Percentiles rank a stretch among this genome's conserved stretches.
These are phyloP conservation scores for Geotrichum macrosporum DNA, from an alignment of 1,139 yeast genomes.

Conservation along the genomic window DNA sequence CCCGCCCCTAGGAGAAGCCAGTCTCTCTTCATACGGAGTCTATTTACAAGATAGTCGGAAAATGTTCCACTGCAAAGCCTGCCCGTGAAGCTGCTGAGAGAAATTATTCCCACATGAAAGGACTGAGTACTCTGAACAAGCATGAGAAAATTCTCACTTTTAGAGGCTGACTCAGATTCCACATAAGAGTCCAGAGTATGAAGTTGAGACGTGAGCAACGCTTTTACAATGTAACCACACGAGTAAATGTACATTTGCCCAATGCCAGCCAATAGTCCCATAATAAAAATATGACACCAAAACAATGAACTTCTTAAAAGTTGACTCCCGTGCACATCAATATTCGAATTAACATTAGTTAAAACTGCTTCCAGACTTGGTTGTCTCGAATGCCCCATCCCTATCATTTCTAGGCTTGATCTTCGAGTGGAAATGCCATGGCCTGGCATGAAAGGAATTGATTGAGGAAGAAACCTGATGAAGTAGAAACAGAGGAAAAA, in stretches of 20 bases:
- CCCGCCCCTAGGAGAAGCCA: slow-evolving; percentile 61
- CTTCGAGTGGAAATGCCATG: not conserved
- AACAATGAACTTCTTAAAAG: slow-evolving; percentile 30
- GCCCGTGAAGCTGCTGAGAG: slow-evolving; percentile 59
- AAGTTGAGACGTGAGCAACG: too few relatives aligned
- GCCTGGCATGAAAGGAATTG: not conserved
- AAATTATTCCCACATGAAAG: slow-evolving; percentile 65
- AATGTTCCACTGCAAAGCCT: slow-evolving; percentile 60
- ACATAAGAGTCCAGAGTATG: too few relatives aligned
- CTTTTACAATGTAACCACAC: slow-evolving; percentile 62
- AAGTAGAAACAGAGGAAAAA: slow-evolving; percentile 32
- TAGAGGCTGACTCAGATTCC: slow-evolving; percentile 20
- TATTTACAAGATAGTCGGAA: slow-evolving; percentile 54
- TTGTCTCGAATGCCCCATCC: not conserved
- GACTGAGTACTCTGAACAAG: slow-evolving; percentile 50
- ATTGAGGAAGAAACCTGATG: slow-evolving; percentile 24
- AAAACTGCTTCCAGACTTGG: not conserved
- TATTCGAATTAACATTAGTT: not conserved
- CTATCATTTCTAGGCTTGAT: not conserved
- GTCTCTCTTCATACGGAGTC: slow-evolving; percentile 52
- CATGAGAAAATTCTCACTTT: slow-evolving; percentile 22
- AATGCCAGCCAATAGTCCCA: slow-evolving; percentile 60
- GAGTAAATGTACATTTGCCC: slow-evolving; percentile 71
- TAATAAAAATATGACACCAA: slow-evolving; percentile 42
- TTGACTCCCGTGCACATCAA: slow-evolving; percentile 13